Evolutionary conservation across 78 protist genomes (phyloP).

Genomic region (Bigelowiella natans): DNA sequence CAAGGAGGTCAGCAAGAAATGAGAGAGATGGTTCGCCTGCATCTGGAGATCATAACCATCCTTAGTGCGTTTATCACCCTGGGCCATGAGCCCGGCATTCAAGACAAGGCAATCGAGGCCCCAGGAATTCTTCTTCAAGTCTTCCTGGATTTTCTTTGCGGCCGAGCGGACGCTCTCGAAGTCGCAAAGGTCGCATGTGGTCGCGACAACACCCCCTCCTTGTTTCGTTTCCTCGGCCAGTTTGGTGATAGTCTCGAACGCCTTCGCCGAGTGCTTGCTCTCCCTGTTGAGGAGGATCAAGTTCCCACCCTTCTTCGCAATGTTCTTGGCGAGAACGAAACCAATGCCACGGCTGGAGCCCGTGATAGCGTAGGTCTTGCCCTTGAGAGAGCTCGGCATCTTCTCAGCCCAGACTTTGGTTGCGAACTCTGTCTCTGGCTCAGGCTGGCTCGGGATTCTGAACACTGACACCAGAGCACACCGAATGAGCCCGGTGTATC

Average conservation of each 20-base stretch:
- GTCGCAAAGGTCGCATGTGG: neutral
- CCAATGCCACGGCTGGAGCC: slow-evolving; percentile 35
- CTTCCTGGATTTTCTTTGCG: neutral
- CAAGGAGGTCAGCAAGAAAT: slow-evolving; percentile 27
- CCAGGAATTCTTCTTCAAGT: neutral
- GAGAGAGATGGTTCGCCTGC: slow-evolving; percentile 28
- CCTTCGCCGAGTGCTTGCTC: neutral
- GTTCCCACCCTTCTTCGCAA: neutral
- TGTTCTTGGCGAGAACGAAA: neutral
- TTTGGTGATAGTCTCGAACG: neutral
- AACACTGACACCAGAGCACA: no score
- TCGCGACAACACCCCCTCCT: neutral
- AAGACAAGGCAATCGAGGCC: slow-evolving; percentile 16
- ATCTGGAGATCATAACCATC: slow-evolving; percentile 28
- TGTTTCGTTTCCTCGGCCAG: neutral
- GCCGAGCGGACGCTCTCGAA: slow-evolving; percentile 13
- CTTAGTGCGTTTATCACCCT: neutral
- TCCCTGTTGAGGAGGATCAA: slow-evolving; percentile 21
- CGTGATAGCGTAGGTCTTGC: slow-evolving; percentile 20
- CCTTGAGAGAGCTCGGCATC: no score
- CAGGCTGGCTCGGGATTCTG: no score
- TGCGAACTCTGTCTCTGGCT: no score
- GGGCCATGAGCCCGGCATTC: slow-evolving; percentile 40
- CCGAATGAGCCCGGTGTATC: no score
- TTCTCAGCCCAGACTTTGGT: no score